Conservation (phyloP, 2,329 filamentous ascomycete genomes). For the Westerdykella aurantiaca region DNA sequence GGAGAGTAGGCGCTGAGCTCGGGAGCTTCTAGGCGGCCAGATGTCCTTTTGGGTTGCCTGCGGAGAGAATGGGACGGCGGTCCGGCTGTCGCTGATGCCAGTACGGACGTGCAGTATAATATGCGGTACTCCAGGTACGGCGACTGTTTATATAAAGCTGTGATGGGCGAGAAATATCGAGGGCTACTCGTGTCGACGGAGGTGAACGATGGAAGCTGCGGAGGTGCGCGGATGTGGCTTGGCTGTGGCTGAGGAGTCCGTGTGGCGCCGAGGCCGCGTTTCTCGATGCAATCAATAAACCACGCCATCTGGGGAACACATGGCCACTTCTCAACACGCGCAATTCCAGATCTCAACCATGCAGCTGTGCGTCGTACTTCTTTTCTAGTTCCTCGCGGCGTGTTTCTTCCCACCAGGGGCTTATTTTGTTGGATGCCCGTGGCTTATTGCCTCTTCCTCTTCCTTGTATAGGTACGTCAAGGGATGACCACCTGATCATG, state of each 20-base stretch:
- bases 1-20: conserved; percentile 3
- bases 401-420: conserved; percentile 5
- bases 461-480: conserved; percentile 35
- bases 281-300: conserved; percentile 2
- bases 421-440: conserved; percentile 4
- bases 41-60: conserved; percentile 4
- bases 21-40: conserved; percentile 12
- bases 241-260: no score
- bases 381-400: conserved; percentile 17
- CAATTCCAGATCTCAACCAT: conserved; percentile 6
- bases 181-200: conserved; percentile 1
- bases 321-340: conserved; percentile 18
- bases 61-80: no score
- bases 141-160: no score
- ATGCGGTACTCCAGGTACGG: no score
- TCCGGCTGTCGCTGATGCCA: conserved; percentile 4
- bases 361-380: conserved; percentile 17
- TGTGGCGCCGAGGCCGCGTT: background rate
- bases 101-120: no score
- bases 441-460: conserved; percentile 12
- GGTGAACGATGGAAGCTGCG: background rate
- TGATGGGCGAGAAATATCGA: background rate
- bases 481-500: conserved; percentile 12
- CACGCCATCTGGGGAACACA: conserved; percentile 17
- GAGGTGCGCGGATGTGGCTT: no score